Base-by-base conservation (phyloP, 306 rosid species). In the Prunus kanzakura region DNA sequence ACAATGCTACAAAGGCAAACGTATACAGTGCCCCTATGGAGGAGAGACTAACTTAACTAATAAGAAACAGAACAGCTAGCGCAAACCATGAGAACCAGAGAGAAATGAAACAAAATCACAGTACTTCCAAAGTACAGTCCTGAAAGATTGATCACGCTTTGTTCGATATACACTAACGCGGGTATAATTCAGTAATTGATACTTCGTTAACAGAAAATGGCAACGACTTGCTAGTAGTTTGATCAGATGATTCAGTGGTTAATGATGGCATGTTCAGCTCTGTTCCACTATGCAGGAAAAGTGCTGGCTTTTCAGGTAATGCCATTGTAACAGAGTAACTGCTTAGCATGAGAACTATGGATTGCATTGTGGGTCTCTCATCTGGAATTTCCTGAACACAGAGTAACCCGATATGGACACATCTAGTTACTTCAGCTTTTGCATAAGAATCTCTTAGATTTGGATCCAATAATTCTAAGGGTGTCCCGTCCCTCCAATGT, bases 401-500 rank as follows among this genome's bases (percentile, higher is more conserved):
- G n/a, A 78, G 69, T 56, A 90, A 75, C 8, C 88, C 92, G 19
- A 90, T 81, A 6, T 88, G 80, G 46, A 88, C 80, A 77, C 92
- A 88, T 79, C 87, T 84, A 2, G 68, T 72, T 4, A 82, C 81
- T 84, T 87, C 92, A 30, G 12, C 41, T 23, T 45, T 73, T 2
- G 61, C 66, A 23, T 32, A 78, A 22, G 81, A 67, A 7, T 77
- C 71, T 67, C 50, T 45, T 13, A 89, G 18, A 16, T 58, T 22
- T 5, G 79, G 76, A 65, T 89, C 91, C 80, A 84, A 20, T 52
- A 81, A 61, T 27, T 81, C 75, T 6, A 76, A 47, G 1, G 79
- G 23, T 49, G 22, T 65, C 20, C 86, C 75, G 1, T 85, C 74
- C 11, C 55, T 73, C 87, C 83, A 86, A 22, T 72, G 75, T 60